A percentile compares a stretch with the other conserved stretches of the same genome.
Conservation (phyloP, 1,139 yeast genomes). For the Debaryomycetaceae sp. region DNA sequence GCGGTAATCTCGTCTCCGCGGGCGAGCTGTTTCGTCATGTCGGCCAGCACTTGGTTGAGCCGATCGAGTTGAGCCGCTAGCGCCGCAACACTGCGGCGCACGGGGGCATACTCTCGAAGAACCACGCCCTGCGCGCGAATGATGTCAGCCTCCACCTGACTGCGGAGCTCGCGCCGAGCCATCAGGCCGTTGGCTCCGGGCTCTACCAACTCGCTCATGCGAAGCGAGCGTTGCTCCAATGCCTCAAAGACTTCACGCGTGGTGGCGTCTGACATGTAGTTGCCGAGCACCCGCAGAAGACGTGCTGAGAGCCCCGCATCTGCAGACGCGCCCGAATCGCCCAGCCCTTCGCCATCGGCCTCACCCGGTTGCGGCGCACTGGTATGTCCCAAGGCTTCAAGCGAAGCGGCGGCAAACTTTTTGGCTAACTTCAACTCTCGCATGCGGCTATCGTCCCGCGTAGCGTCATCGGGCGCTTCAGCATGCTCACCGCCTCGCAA, state of each 20-base stretch:
- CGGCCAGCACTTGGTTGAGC: constrained; percentile 29
- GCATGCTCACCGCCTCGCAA: constrained; percentile 11
- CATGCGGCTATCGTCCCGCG: constrained; percentile 3
- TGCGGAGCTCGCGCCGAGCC: constrained; percentile 55
- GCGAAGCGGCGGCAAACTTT: constrained; percentile 35
- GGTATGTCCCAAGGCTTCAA: constrained; percentile 16
- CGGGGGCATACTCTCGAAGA: constrained; percentile 59
- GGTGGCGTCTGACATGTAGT: constrained; percentile 43
- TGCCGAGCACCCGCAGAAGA: constrained; percentile 48
- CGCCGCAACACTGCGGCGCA: constrained; percentile 42
- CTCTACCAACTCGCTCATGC: constrained; percentile 37
- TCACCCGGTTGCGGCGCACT: constrained; percentile 3
- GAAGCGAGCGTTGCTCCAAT: constrained; percentile 36
- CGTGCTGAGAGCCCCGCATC: constrained; percentile 32
- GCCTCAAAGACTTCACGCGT: constrained; percentile 45
- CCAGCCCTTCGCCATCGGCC: constrained; percentile 2
- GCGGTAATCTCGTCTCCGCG: constrained; percentile 18
- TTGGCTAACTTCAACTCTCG: constrained; percentile 23
- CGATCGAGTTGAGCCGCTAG: constrained; percentile 37
- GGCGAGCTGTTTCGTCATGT: constrained; percentile 35
- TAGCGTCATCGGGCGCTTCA: constrained; percentile 8
- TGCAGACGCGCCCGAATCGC: constrained; percentile 1
- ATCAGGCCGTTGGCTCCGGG: constrained; percentile 57
- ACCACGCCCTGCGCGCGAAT: constrained; percentile 55
- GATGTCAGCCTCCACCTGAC: constrained; percentile 68